Evolutionary conservation across 2,329 filamentous ascomycete genomes (phyloP).

Genomic region (Aspergillus sp.): DNA sequence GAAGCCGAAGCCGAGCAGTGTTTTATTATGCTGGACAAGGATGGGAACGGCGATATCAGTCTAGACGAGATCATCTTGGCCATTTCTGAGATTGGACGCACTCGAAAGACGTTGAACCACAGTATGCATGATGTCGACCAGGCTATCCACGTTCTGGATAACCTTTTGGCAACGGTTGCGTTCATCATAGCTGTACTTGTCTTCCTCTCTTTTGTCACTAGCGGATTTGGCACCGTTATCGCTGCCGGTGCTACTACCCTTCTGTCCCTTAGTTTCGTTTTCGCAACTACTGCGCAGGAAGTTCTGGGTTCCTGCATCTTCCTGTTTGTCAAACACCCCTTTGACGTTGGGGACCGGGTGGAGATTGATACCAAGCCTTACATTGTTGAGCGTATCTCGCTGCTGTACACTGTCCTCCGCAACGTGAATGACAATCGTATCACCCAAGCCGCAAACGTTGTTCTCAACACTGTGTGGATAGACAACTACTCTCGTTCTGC

Average conservation of each 20-base stretch:
- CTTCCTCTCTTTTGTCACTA: slow-evolving; percentile 88
- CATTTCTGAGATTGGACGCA: slow-evolving; percentile 77
- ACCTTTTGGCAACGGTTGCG: slow-evolving; percentile 78
- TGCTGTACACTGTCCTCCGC: slow-evolving; percentile 90
- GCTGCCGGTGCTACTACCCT: slow-evolving; percentile 89
- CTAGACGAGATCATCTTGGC: slow-evolving; percentile 93
- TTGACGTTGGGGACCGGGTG: slow-evolving; percentile 91
- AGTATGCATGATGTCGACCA: slow-evolving; percentile 98
- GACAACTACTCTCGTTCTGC: slow-evolving; percentile 91
- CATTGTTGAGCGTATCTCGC: slow-evolving; percentile 88
- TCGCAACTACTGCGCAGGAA: slow-evolving; percentile 87
- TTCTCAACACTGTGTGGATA: slow-evolving; percentile 89
- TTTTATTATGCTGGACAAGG: slow-evolving; percentile 77
- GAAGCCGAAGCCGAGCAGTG: slow-evolving; percentile 80
- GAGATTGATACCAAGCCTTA: slow-evolving; percentile 71
- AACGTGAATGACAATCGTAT: slow-evolving; percentile 79
- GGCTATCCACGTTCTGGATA: slow-evolving; percentile 87
- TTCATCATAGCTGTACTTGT: slow-evolving; percentile 79
- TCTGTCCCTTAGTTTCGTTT: slow-evolving; percentile 94
- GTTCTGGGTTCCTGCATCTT: slow-evolving; percentile 98
- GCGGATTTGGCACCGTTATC: slow-evolving; percentile 78
- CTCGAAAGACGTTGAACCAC: slow-evolving; percentile 82
- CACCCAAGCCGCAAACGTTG: slow-evolving; percentile 82
- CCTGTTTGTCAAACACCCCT: slow-evolving; percentile 97
- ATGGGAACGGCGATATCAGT: slow-evolving; percentile 90